These are phyloP conservation scores for Boechera stricta DNA, from an alignment of 345 rosid species.

Conservation along the genomic window DNA sequence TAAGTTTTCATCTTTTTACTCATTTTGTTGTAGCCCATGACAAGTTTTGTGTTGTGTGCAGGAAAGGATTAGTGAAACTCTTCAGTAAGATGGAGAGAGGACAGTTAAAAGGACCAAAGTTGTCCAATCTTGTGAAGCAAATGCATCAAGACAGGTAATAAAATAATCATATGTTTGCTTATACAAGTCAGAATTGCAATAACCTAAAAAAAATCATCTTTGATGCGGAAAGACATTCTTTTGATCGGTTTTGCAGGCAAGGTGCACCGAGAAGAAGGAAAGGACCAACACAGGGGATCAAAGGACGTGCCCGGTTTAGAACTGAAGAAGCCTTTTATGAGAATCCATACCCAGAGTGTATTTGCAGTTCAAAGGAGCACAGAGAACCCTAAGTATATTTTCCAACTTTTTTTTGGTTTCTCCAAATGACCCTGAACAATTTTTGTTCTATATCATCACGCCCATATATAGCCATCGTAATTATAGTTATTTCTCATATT, in stretches of 20 bases:
- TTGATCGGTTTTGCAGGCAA: slow-evolving; percentile 58
- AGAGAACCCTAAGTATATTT: slow-evolving; percentile 9
- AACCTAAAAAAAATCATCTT: not conserved
- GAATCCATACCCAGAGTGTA: slow-evolving; percentile 89
- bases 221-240: slow-evolving; percentile 1
- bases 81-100: slow-evolving; percentile 76
- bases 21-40: not conserved
- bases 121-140: slow-evolving; percentile 57
- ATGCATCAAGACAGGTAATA: slow-evolving; percentile 75
- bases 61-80: slow-evolving; percentile 77
- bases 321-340: slow-evolving; percentile 93
- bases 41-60: slow-evolving; percentile 40
- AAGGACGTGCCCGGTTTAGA: slow-evolving; percentile 79
- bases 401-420: not conserved
- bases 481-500: not conserved
- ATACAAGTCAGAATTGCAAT: not conserved
- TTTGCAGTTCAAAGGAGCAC: slow-evolving; percentile 60
- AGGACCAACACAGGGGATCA: slow-evolving; percentile 69
- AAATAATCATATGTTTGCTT: slow-evolving; percentile 6
- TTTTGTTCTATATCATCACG: slow-evolving; percentile 19
- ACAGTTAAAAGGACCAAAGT: slow-evolving; percentile 49
- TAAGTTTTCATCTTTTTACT: not conserved
- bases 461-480: not conserved
- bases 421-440: no score
- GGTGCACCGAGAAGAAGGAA: slow-evolving; percentile 82